A percentile compares a stretch with the other conserved stretches of the same genome.
These are phyloP conservation scores for Lactarius hengduanensis DNA, from an alignment of 768 basidiomycete genomes.

Conservation along the genomic window DNA sequence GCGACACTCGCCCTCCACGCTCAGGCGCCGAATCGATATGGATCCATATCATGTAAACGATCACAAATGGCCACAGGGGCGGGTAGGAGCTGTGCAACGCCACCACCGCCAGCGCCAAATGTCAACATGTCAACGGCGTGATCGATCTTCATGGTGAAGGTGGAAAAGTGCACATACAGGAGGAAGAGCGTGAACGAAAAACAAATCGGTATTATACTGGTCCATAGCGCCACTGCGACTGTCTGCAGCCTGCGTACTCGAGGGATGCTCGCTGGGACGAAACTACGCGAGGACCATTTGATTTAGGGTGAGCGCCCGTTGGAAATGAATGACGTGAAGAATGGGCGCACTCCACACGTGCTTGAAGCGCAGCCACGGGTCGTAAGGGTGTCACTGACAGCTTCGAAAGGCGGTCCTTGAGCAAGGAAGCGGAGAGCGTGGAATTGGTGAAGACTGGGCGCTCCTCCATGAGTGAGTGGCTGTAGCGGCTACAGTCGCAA, in stretches of 20 bases:
- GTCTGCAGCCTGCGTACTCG: conserved; percentile 86
- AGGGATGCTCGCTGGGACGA: conserved; percentile 85
- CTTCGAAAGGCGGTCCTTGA: conserved; percentile 58
- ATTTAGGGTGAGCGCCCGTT: not conserved
- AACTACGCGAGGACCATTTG: conserved; percentile 43
- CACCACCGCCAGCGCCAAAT: not conserved
- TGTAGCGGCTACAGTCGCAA: not conserved
- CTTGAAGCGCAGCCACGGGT: conserved; percentile 63
- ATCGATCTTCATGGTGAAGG: not conserved
- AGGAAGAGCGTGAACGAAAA: conserved; percentile 71
- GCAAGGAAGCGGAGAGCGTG: conserved; percentile 56
- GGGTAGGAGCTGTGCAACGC: conserved; percentile 70
- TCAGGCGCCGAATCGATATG: conserved; percentile 78
- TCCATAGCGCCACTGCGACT: conserved; percentile 85
- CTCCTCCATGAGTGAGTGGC: conserved; percentile 2
- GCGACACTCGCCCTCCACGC: conserved; percentile 63
- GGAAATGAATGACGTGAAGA: conserved; percentile 5
- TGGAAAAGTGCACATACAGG: conserved; percentile 53
- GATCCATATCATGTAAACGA: conserved; percentile 76
- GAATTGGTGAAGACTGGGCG: conserved; percentile 37
- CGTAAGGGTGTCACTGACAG: conserved; percentile 52
- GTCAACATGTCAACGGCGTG: conserved; percentile 1
- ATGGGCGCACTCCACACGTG: conserved; percentile 68
- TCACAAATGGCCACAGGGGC: conserved; percentile 80
- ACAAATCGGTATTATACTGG: conserved; percentile 70